Base-by-base conservation (phyloP, 345 rosid genomes). In the Gossypium turneri region DNA sequence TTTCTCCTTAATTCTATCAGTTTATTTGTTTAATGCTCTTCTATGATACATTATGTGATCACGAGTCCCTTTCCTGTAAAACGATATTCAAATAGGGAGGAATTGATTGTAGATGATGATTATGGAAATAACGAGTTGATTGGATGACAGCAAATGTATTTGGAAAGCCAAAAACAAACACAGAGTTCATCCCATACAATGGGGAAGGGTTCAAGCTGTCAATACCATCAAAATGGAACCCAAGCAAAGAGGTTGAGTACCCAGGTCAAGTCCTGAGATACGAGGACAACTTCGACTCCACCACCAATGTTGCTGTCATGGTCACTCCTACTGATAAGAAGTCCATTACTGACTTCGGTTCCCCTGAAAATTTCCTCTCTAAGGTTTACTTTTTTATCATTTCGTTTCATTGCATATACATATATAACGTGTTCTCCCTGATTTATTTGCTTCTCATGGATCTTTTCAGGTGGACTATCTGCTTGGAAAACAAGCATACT, bases 181-280 rank as follows among this genome's bases (percentile, higher is more conserved):
- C 60, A 20, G 60, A 56, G 24, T 56, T 56, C 60, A 56, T 19
- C 8, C 13, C 60, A 56, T 56, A 20, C 60, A 20, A 56, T 2
- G 60, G 60, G 27, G 13, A 56, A 8, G 60, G 60, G 27, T 56
- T 56, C 60, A 56, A 19, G 60, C 60, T 56, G 60, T 20, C 27
- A 56, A 19, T 56, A 56, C 60, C 60, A 56, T 56, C 60, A 20
- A 56, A 56, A 56, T 56, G 60, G 60, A 56, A 56, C 60, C 60
- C 60, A 9, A 56, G 60, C 60, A 56, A 56, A 56, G 60, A 56
- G 60, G 27, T 19, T 56, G 60, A 56, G 60, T 56, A 20, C 60
- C 60, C 60, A 19, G 60, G 60, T 20, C 60, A 56, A 56, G 60
- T 56, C 60, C 25, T 56, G 13, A 56, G 25, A 56, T 56, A 56